Base-by-base conservation (phyloP, 108 stramenopile species). In the Skeletonema grethae region DNA sequence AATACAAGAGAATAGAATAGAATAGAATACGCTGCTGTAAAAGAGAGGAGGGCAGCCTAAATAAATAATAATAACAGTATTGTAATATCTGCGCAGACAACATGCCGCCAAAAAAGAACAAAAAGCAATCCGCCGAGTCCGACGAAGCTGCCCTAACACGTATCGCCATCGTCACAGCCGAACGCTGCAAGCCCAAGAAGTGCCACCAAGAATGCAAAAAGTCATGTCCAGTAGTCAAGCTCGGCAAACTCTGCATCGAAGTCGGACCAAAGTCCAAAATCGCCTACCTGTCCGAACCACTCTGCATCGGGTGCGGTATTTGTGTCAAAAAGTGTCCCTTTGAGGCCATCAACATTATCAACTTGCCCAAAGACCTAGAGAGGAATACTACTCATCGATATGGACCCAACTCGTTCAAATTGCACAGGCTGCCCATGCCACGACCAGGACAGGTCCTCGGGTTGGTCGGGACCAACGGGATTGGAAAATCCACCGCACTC, bases 261-360 rank as follows among this genome's bases (percentile, higher is more conserved):
- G 98, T 98, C 53, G 84, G 81, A 6, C 89, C 88, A 57, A 95
- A 90, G 59, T 88, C 88, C 73, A 97, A 97, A 73, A 68, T 97
- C 32, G 91, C 96, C 1, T 97, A 95, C 76, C 90, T 96, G 63
- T 87, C 91, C 34, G 96, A 97, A 68, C 94, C 94, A 60, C 84
- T 95, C 22, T 95, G 94, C 66, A 95, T 95, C 62, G 94, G 98
- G 29, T 99, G 99, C 70, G 97, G 97, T 80, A 98, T 99, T 57
- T 99, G 99, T 76, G 97, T 98, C 7, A 98, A 99, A 83, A 93
- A 93, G 69, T 99, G 99, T 72, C 99, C 99, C 18, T 98, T 98
- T 73, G 97, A 94, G 63, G 99, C 99, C 34, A 97, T 99, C 62
- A 82, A 83, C 53, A 98, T 99, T 73, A 98, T 99, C 93, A 99